These are phyloP conservation scores for Boletus eberwhitei DNA, from an alignment of 768 basidiomycete genomes.

Conservation along the genomic window DNA sequence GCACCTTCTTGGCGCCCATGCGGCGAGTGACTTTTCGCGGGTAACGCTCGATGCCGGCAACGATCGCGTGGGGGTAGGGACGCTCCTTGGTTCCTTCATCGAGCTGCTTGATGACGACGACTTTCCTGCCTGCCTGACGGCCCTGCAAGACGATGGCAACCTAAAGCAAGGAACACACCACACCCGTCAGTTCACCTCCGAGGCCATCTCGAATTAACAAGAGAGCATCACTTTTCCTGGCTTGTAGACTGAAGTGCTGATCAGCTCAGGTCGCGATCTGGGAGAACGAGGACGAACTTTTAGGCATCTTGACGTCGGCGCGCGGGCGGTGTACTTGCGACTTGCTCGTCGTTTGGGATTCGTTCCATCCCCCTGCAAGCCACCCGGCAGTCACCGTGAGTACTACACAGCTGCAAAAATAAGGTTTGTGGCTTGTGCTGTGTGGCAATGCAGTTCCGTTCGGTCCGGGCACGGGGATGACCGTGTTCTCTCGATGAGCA, in stretches of 20 bases:
- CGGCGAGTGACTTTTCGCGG: conserved; percentile 95
- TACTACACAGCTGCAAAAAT: conserved; percentile 25
- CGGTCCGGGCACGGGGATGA: too few relatives aligned
- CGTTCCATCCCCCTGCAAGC: conserved; percentile 20
- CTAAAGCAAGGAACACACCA: conserved; percentile 34
- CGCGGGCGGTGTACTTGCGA: conserved; percentile 25
- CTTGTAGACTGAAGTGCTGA: conserved; percentile 70
- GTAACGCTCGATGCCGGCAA: conserved; percentile 98
- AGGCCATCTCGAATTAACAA: neutral
- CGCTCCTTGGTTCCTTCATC: conserved; percentile 97
- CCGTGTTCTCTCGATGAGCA: too few relatives aligned
- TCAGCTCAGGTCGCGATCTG: conserved; percentile 10
- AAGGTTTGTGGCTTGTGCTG: neutral
- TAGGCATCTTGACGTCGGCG: conserved; percentile 42
- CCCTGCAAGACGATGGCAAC: conserved; percentile 98
- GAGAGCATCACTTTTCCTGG: conserved; percentile 72
- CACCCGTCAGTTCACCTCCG: neutral
- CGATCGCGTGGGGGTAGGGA: conserved; percentile 96
- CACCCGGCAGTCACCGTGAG: conserved; percentile 34
- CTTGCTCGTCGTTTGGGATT: conserved; percentile 18
- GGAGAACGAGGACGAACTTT: conserved; percentile 26
- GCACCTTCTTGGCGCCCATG: conserved; percentile 95
- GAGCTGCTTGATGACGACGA: conserved; percentile 95
- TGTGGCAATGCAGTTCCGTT: conserved; percentile 1
- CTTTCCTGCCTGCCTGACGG: conserved; percentile 99